phyloP scores from a whole-genome alignment of 202 grass and related monocot species.

The Digitaria exilis region DNA sequence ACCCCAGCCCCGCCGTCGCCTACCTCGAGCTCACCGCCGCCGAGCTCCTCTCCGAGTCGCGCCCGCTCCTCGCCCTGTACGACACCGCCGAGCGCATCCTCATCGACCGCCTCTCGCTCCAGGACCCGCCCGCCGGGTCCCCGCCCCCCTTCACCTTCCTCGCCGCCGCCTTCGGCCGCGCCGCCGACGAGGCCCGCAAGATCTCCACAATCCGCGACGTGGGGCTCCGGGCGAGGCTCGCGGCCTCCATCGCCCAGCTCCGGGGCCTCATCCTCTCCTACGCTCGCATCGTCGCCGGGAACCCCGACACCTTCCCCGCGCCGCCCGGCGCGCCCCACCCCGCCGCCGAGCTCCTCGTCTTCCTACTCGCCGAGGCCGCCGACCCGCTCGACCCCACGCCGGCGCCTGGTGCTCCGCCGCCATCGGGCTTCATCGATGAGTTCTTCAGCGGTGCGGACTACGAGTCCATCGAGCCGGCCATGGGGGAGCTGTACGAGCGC shows the following conservation, averaged over 20 bases:
- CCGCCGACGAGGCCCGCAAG: constrained; percentile 76
- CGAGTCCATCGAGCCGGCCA: constrained; percentile 63
- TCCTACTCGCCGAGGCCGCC: constrained; percentile 74
- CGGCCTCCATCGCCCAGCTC: constrained; percentile 56
- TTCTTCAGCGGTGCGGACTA: constrained; percentile 69
- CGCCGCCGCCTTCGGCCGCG: constrained; percentile 67
- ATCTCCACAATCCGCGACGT: constrained; percentile 82
- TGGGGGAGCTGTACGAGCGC: constrained; percentile 68
- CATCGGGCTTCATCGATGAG: constrained; percentile 74
- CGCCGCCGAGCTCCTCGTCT: constrained; percentile 55
- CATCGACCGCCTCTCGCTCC: constrained; percentile 82
- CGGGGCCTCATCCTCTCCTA: constrained; percentile 75
- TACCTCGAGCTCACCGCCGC: constrained; percentile 93
- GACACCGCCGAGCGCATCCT: constrained; percentile 75
- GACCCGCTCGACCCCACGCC: constrained; percentile 60
- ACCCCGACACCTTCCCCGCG: constrained; percentile 74
- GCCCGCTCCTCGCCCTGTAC: constrained; percentile 59
- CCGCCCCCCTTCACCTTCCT: constrained; percentile 69
- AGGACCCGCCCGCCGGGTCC: constrained; percentile 35
- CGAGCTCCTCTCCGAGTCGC: constrained; percentile 91
- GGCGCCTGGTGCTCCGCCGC: constrained; percentile 46
- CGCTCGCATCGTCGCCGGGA: constrained; percentile 70
- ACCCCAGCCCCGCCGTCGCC: constrained; percentile 53
- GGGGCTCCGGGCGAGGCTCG: constrained; percentile 53
- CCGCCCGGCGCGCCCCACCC: constrained; percentile 48